Conservation (phyloP, 805 yeast genomes). For the Zygoascus tannicola region DNA sequence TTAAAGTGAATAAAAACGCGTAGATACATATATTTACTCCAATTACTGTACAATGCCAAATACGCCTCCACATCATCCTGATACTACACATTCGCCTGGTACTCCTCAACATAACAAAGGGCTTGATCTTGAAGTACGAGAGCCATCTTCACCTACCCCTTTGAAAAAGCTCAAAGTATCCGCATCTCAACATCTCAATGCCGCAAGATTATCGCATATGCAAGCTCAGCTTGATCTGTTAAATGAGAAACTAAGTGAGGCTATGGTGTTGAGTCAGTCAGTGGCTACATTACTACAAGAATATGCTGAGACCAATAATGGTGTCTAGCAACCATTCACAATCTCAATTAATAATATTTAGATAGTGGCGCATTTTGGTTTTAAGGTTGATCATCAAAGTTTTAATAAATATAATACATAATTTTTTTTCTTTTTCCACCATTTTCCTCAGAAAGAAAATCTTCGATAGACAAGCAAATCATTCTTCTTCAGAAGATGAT, state of each 20-base stretch:
- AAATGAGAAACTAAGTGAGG: not conserved
- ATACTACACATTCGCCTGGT: not conserved
- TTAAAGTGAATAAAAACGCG: too few relatives aligned
- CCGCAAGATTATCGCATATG: not conserved
- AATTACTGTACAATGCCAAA: too few relatives aligned
- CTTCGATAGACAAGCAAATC: not conserved
- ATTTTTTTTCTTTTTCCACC: not conserved
- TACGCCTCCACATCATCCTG: not conserved
- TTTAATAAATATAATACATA: not conserved
- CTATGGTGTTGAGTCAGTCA: not conserved
- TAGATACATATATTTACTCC: too few relatives aligned
- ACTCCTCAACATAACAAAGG: not conserved
- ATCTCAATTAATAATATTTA: too few relatives aligned
- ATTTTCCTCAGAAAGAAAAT: not conserved
- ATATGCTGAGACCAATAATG: not conserved
- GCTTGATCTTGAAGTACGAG: conserved; percentile 1
- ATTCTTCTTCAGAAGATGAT: conserved; percentile 30
- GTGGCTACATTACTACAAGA: not conserved
- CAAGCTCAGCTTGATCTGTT: not conserved
- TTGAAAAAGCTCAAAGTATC: not conserved
- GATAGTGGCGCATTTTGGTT: too few relatives aligned
- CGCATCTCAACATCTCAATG: not conserved
- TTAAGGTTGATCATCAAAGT: not conserved
- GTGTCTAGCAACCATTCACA: not conserved
- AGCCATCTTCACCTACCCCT: conserved; percentile 5